These are phyloP conservation scores for Trametes cingulata DNA, from an alignment of 768 basidiomycete genomes.

Conservation along the genomic window DNA sequence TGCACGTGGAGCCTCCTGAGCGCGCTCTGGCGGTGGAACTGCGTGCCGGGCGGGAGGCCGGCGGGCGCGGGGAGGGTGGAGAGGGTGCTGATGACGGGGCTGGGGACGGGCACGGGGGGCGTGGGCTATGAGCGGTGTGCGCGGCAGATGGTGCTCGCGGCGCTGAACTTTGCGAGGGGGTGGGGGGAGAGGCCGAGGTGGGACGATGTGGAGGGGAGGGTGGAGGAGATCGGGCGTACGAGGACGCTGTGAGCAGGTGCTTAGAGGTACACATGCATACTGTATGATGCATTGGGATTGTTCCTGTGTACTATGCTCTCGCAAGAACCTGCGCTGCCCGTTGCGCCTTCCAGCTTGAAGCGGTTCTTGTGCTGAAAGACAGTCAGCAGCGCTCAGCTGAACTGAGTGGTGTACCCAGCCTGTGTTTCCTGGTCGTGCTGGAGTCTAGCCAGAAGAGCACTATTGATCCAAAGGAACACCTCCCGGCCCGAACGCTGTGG, in stretches of 20 bases:
- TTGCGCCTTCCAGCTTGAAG: too few species aligned
- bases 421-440: too few species aligned
- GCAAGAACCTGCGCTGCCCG: too few species aligned
- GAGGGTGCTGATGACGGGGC: slow-evolving; percentile 23
- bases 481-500: too few species aligned
- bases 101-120: slow-evolving; percentile 16
- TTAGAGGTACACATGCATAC: too few species aligned
- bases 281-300: too few species aligned
- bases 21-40: slow-evolving; percentile 20
- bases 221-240: slow-evolving; percentile 14
- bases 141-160: slow-evolving; percentile 23
- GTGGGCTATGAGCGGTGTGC: slow-evolving; percentile 15
- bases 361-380: too few species aligned
- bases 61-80: slow-evolving; percentile 6
- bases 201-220: slow-evolving; percentile 12
- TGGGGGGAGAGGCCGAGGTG: slow-evolving; percentile 20
- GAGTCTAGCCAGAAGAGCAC: too few species aligned
- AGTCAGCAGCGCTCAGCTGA: too few species aligned
- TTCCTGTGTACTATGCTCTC: too few species aligned
- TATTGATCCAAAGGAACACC: too few species aligned
- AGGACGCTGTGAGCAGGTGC: background rate
- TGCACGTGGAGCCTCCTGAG: slow-evolving; percentile 24
- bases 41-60: slow-evolving; percentile 14
- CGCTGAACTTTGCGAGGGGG: slow-evolving; percentile 17
- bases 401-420: too few species aligned